These are phyloP conservation scores for Puccinia novopanici DNA, from an alignment of 1,284 basidiomycete genomes.

Conservation along the genomic window DNA sequence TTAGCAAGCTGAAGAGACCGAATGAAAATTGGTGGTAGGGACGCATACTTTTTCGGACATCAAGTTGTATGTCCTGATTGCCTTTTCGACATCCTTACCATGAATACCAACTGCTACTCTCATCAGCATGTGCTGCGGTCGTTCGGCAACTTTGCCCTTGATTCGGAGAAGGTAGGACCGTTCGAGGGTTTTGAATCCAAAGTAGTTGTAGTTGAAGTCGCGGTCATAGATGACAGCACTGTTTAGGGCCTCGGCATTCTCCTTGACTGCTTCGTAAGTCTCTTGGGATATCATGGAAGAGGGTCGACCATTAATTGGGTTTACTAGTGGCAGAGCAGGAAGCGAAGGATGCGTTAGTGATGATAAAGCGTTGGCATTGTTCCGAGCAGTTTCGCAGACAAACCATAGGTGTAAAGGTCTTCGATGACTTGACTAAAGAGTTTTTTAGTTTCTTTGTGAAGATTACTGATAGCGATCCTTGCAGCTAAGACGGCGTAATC, in stretches of 20 bases:
- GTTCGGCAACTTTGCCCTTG: conserved; percentile 91
- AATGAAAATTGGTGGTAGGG: conserved; percentile 1
- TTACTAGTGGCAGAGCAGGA: conserved; percentile 65
- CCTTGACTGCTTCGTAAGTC: conserved; percentile 79
- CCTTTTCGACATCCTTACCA: conserved; percentile 82
- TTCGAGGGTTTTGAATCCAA: conserved; percentile 99
- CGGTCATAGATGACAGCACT: conserved; percentile 97
- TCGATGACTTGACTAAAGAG: conserved; percentile 87
- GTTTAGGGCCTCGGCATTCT: conserved; percentile 80
- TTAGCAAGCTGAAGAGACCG: not conserved
- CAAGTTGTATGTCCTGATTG: conserved; percentile 82
- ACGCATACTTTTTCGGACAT: conserved; percentile 73
- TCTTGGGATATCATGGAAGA: conserved; percentile 91
- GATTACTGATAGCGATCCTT: conserved; percentile 95
- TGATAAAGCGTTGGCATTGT: not conserved
- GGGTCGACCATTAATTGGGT: conserved; percentile 84
- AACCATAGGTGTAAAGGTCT: conserved; percentile 86
- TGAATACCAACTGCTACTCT: conserved; percentile 98
- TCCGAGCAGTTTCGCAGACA: conserved; percentile 53
- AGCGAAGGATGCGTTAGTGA: not conserved
- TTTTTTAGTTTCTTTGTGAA: conserved; percentile 99
- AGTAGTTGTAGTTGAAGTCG: conserved; percentile 93
- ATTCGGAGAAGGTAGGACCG: conserved; percentile 94
- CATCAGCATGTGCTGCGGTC: conserved; percentile 99
- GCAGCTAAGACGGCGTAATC: conserved; percentile 98